Conservation (phyloP, 768 basidiomycete species). For the Leccinum sublutescens region DNA sequence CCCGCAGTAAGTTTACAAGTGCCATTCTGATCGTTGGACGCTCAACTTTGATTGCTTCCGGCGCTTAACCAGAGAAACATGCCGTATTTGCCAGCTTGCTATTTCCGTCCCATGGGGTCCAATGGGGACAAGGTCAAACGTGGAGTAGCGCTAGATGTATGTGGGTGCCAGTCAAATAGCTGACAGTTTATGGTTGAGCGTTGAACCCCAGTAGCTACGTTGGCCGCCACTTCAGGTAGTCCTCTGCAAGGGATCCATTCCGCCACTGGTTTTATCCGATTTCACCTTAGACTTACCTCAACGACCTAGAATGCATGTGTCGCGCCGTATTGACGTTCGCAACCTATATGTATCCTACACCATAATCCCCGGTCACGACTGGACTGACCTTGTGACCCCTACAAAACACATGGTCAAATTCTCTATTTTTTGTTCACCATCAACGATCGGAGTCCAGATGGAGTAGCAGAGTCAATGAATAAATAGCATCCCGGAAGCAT, state of each 20-base stretch:
- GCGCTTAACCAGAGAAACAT: neutral
- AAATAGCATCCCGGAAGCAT: conserved; percentile 8
- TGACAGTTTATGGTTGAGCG: neutral
- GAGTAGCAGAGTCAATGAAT: neutral
- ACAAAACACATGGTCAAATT: neutral
- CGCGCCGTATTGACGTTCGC: neutral
- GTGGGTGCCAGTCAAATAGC: neutral
- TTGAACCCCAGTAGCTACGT: neutral
- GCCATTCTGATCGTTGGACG: neutral
- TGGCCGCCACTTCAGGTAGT: neutral
- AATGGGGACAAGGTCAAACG: neutral
- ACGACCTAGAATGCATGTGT: neutral
- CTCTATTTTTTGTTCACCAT: neutral
- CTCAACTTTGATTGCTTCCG: neutral
- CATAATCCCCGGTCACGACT: neutral
- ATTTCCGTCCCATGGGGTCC: neutral
- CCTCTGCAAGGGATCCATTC: neutral
- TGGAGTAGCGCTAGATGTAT: neutral
- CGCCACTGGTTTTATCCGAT: conserved; percentile 1
- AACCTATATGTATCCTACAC: neutral
- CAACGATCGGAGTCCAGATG: neutral
- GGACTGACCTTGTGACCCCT: neutral
- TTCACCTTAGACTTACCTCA: neutral
- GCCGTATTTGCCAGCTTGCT: neutral
- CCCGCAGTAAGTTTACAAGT: neutral